Base-by-base conservation (phyloP, 1,284 basidiomycete species). In the Porodaedalea pini region DNA sequence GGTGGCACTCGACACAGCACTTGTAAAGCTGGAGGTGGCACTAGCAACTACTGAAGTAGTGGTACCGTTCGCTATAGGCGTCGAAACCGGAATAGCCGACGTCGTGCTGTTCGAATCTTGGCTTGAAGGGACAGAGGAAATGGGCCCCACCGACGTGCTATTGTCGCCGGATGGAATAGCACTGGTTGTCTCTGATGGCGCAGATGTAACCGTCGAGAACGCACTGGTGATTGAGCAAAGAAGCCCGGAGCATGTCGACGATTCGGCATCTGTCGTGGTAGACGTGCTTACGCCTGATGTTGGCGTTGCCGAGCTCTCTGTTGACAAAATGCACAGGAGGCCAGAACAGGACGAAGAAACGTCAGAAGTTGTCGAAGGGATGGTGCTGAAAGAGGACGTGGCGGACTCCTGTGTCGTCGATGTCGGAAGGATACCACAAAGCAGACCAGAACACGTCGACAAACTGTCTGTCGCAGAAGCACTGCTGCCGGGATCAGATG, bases 211-310 rank as follows among this genome's bases (percentile, higher is more conserved):
- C 34, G 54, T 54, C n/a, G 56, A 41, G 10, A 39, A 23, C 17
- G n/a, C 25, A n/a, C 25, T 47, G 13, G 57, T 61, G 27, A 47
- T 58, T 17, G 53, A 52, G 32, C 43, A 52, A 47, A 43, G 54
- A 19, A 56, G 48, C 19, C 60, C 57, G 15, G 45, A 52, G 45
- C 52, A 45, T 10, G 34, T 51, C 31, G 59, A 47, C n/a, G 52
- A 49, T 27, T 49, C 49, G 21, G 23, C 15, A 23, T 15, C n/a
- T 10, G 50, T 27, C 17, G 49, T 34, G 8, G 50, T 17, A 10
- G 50, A 15, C 11, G 50, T 8, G 19, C 8, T 15, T 23, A 2
- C 25, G 34, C 45, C 56, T 15, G 51, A 43, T 19, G 51, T 25
- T 19, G 39, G 23, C n/a, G 39, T 29, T 13, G 25, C 5, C 15